Evolutionary conservation across 2,329 filamentous ascomycete species (phyloP), one percentile per base, ranked within the genome.

Genomic region (Ophiosphaerella herpotricha): DNA sequence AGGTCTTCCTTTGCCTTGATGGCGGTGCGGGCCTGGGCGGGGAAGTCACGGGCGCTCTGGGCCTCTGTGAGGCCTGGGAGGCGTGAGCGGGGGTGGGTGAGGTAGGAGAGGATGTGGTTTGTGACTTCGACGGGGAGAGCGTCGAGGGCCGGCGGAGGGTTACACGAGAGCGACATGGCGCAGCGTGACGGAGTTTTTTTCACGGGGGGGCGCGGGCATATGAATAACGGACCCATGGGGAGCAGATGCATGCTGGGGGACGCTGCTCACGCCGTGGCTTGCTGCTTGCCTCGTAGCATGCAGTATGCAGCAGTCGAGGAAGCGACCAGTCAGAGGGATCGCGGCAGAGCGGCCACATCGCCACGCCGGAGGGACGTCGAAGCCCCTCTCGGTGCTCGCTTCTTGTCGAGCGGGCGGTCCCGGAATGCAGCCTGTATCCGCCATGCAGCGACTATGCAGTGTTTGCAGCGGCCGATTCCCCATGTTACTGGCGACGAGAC

Each of bases 31-130:
- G 47, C 50, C 3, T 50, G 33, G 14, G 48, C 43, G 7, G 63
- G 54, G 33, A 56, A 55, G 29, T 64, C 57, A 33, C 58, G 54
- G 35, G 43, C 38, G 47, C 67, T 70, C 42, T 67, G 61, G 29
- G 54, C 39, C 46, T 70, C 64, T 5, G 65, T 61, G 38, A 67
- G 61, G 6, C 67, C 68, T 1, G 66, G 61, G 4, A 71, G 59
- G 9, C 63, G 58, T 2, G 65, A 68, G 32, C 64, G 52, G 5
- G 68, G 67, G 37, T 63, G 54, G 6, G 57, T 57, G 43, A 71
- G 61, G 50, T 64, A 59, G 9, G 63, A 61, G 24, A 71, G 49
- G 31, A 70, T 68, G 7, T 67, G 54, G 40, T 63, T 57, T 38
- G 61, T 18, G 42, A 71, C 55, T 44, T 71, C 68, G 37, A 59